Evolutionary conservation across 164 flowering plant genomes (phyloP).

Genomic region (Dillenia suffruticosa): DNA sequence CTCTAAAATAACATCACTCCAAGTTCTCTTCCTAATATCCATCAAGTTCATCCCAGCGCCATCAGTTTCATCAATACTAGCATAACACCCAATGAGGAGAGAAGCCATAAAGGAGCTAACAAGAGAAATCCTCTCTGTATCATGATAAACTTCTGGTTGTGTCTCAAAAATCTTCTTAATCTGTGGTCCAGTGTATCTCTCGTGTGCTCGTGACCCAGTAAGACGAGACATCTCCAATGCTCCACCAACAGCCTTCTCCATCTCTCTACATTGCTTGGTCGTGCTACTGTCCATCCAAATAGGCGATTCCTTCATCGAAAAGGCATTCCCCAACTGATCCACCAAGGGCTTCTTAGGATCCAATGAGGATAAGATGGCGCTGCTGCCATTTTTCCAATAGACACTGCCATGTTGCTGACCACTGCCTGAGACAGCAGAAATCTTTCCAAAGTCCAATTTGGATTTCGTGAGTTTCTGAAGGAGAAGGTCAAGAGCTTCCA

Average conservation of each 20-base stretch:
- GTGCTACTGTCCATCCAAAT: constrained; percentile 99
- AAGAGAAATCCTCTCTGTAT: constrained; percentile 90
- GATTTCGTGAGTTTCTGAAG: constrained; percentile 52
- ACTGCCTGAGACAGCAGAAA: constrained; percentile 87
- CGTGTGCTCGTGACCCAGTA: constrained; percentile 88
- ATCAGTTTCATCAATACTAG: constrained; percentile 87
- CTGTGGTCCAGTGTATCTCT: constrained; percentile 89
- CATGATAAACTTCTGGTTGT: constrained; percentile 57
- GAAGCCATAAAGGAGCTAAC: constrained; percentile 97
- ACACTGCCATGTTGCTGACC: constrained; percentile 99
- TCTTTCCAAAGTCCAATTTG: constrained; percentile 57
- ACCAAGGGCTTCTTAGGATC: constrained; percentile 48
- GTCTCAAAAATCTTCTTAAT: constrained; percentile 68
- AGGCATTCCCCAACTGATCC: constrained; percentile 62
- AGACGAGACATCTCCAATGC: constrained; percentile 66
- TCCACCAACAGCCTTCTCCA: constrained; percentile 87
- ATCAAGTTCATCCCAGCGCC: constrained; percentile 98
- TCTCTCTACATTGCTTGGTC: constrained; percentile 74
- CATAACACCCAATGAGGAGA: constrained; percentile 71
- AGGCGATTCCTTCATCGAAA: constrained; percentile 78
- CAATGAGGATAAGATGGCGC: constrained; percentile 43
- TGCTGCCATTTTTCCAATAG: constrained; percentile 84
- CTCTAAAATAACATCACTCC: constrained; percentile 56
- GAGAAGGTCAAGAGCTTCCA: constrained; percentile 80
- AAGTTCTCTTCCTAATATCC: constrained; percentile 59